These are phyloP conservation scores for Thalassiosira hispida DNA, from an alignment of 352 stramenopile genomes.

Conservation along the genomic window DNA sequence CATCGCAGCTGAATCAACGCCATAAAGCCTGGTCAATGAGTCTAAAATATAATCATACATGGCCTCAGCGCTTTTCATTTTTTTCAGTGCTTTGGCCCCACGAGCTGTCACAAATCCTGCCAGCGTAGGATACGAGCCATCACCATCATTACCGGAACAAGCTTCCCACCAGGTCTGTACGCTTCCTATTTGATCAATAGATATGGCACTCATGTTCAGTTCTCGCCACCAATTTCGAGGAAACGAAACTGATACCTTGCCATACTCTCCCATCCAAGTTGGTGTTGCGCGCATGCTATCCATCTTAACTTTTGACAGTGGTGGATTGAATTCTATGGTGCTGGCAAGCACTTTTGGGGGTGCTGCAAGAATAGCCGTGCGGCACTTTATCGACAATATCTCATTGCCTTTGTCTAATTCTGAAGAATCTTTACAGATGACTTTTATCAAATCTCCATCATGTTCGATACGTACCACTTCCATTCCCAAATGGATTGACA, in stretches of 20 bases:
- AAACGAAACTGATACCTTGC: constrained; percentile 41
- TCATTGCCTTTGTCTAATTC: not conserved
- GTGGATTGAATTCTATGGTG: constrained; percentile 30
- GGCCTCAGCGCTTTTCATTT: constrained; percentile 10
- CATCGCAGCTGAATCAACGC: constrained; percentile 21
- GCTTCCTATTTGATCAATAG: constrained; percentile 19
- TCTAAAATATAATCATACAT: constrained; percentile 33
- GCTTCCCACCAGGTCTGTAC: constrained; percentile 45
- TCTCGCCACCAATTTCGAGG: constrained; percentile 35
- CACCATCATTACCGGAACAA: constrained; percentile 22
- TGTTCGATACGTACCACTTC: constrained; percentile 28
- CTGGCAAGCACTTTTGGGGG: constrained; percentile 32
- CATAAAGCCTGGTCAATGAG: constrained; percentile 30
- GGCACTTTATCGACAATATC: constrained; percentile 16
- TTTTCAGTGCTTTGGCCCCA: constrained; percentile 16
- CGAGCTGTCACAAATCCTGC: constrained; percentile 30
- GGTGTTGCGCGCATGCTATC: constrained; percentile 40
- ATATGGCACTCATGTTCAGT: constrained; percentile 29
- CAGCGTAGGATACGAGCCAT: constrained; percentile 20
- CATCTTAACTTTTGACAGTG: constrained; percentile 18
- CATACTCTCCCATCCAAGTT: constrained; percentile 49
- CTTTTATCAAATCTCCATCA: constrained; percentile 2
- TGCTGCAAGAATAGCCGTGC: constrained; percentile 25
- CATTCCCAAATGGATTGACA: constrained; percentile 26
- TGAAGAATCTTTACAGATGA: not conserved